These are phyloP conservation scores for Scleroderma bovista DNA, from an alignment of 768 basidiomycete genomes.

Conservation along the genomic window DNA sequence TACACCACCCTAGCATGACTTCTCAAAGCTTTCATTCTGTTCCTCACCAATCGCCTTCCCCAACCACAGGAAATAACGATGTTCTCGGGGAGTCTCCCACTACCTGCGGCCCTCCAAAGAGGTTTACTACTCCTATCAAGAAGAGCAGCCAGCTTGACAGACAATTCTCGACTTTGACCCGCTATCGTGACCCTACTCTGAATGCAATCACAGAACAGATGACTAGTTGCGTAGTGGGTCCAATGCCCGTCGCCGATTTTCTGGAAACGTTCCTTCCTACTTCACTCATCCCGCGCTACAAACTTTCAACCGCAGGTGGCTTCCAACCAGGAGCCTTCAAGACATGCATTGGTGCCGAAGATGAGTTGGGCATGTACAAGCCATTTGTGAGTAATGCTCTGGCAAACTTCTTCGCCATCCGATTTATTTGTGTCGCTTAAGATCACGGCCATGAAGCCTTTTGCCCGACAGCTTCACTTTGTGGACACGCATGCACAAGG, in stretches of 20 bases:
- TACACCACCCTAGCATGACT: too few relatives aligned
- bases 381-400: slow-evolving; percentile 1
- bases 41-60: too few relatives aligned
- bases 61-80: too few relatives aligned
- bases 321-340: neutral
- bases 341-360: neutral
- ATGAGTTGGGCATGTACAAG: neutral
- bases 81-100: too few relatives aligned
- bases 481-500: neutral
- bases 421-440: neutral
- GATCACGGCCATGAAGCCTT: neutral
- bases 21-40: too few relatives aligned
- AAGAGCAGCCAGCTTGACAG: neutral
- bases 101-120: too few relatives aligned
- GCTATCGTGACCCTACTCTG: neutral
- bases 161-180: neutral
- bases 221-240: neutral
- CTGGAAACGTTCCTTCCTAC: slow-evolving; percentile 2
- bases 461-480: neutral
- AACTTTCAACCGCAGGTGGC: neutral
- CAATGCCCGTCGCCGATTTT: slow-evolving; percentile 3
- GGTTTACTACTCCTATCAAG: neutral
- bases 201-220: slow-evolving; percentile 1
- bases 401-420: neutral
- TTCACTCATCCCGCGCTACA: neutral